Evolutionary conservation across 1,284 basidiomycete species (phyloP).

Genomic region (Apiotrichum domesticum): DNA sequence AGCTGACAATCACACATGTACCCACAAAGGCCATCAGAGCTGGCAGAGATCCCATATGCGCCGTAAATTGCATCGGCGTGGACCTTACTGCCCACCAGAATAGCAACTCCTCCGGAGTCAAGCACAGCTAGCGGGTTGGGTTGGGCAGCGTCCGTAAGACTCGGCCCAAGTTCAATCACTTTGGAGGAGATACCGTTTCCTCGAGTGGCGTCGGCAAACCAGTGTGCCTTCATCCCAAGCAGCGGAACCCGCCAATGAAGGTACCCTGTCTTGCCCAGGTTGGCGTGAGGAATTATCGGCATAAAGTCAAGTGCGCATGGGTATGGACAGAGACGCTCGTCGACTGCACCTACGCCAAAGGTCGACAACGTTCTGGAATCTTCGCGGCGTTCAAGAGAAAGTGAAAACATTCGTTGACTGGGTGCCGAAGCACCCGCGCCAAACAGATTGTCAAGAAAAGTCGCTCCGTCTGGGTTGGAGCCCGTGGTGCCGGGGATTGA

Average conservation of each 20-base stretch:
- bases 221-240: constrained; percentile 25
- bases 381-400: constrained; percentile 40
- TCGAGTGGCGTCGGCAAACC: constrained; percentile 21
- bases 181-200: constrained; percentile 22
- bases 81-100: constrained; percentile 30
- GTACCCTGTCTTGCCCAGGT: constrained; percentile 36
- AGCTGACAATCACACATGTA: not conserved
- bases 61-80: constrained; percentile 39
- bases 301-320: constrained; percentile 37
- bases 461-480: constrained; percentile 44
- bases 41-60: constrained; percentile 30
- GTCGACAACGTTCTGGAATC: constrained; percentile 40
- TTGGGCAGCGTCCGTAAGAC: constrained; percentile 22
- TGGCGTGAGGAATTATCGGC: constrained; percentile 38
- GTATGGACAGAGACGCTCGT: constrained; percentile 27
- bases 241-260: constrained; percentile 39
- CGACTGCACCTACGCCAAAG: constrained; percentile 38
- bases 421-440: constrained; percentile 42
- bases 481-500: constrained; percentile 41
- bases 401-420: constrained; percentile 36
- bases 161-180: constrained; percentile 26
- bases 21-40: constrained; percentile 37
- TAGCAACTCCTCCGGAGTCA: constrained; percentile 44
- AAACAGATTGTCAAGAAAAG: constrained; percentile 46
- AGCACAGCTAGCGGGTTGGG: constrained; percentile 38